Evolutionary conservation across 2,329 filamentous ascomycete genomes (phyloP).

Genomic region (Pseudopyricularia cyperi): DNA sequence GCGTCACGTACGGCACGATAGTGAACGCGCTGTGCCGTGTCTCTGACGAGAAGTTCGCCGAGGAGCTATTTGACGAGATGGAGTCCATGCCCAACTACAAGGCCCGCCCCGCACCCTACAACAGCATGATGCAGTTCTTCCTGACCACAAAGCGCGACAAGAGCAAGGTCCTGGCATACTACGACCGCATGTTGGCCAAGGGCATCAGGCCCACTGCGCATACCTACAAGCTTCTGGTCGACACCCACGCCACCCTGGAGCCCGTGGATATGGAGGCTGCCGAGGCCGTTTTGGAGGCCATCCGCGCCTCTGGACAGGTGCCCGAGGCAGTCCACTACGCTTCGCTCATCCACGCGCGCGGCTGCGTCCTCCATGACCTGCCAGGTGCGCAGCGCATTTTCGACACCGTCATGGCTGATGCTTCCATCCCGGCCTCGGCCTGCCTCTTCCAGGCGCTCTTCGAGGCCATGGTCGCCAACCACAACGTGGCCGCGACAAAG

Average conservation of each 20-base stretch:
- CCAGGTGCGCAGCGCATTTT: constrained; percentile 71
- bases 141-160: constrained; percentile 94
- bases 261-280: constrained; percentile 80
- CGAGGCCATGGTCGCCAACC: constrained; percentile 93
- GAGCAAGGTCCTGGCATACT: constrained; percentile 85
- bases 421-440: constrained; percentile 57
- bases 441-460: constrained; percentile 95
- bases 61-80: constrained; percentile 98
- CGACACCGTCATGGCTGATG: constrained; percentile 60
- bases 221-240: constrained; percentile 94
- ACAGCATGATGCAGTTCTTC: constrained; percentile 99
- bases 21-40: constrained; percentile 96
- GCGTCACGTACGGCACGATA: constrained; percentile 94
- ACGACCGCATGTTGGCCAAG: constrained; percentile 81
- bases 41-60: constrained; percentile 93
- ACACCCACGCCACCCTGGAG: constrained; percentile 88
- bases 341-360: constrained; percentile 87
- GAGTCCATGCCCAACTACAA: constrained; percentile 98
- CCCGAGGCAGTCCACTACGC: constrained; percentile 94
- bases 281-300: constrained; percentile 67
- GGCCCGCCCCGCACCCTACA: constrained; percentile 91
- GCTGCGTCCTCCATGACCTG: constrained; percentile 88
- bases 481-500: constrained; percentile 66
- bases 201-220: constrained; percentile 85
- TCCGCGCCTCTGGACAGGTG: constrained; percentile 58